Percentiles rank a stretch among this genome's conserved stretches.
These are phyloP conservation scores for Skeletonema grethae DNA, from an alignment of 108 stramenopile species.

Conservation along the genomic window DNA sequence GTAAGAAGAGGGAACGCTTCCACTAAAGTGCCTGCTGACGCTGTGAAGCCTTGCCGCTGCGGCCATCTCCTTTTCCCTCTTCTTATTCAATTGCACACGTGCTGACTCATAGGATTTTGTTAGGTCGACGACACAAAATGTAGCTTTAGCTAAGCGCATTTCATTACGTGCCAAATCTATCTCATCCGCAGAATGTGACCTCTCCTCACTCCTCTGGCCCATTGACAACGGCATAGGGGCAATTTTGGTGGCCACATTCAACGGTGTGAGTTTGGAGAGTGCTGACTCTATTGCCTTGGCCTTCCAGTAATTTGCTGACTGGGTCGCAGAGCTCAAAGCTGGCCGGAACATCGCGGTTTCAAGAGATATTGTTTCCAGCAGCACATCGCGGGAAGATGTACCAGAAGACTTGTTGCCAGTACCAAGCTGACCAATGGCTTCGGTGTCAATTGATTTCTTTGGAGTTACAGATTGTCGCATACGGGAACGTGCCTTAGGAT, in stretches of 20 bases:
- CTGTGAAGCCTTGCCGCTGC: slow-evolving; percentile 25
- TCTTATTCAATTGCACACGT: slow-evolving; percentile 19
- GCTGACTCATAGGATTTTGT: slow-evolving; percentile 22
- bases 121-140: slow-evolving; percentile 36
- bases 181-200: slow-evolving; percentile 18
- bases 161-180: slow-evolving; percentile 36
- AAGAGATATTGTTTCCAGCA: slow-evolving; percentile 43
- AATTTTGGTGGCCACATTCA: slow-evolving; percentile 23
- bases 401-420: slow-evolving; percentile 15
- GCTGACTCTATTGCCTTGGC: slow-evolving; percentile 50
- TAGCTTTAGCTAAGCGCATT: slow-evolving; percentile 35
- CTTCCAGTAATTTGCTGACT: slow-evolving; percentile 79
- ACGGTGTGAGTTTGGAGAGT: slow-evolving; percentile 43
- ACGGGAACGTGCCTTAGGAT: slow-evolving; percentile 45
- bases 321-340: slow-evolving; percentile 62
- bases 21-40: slow-evolving; percentile 8
- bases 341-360: slow-evolving; percentile 82
- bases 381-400: slow-evolving; percentile 20
- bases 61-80: slow-evolving; percentile 9
- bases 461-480: slow-evolving; percentile 33
- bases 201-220: slow-evolving; percentile 4
- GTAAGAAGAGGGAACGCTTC: not conserved
- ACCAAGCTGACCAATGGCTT: slow-evolving; percentile 30
- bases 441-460: slow-evolving; percentile 28
- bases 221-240: slow-evolving; percentile 13